Evolutionary conservation across 2,329 filamentous ascomycete species (phyloP).

Genomic region (Berkeleyomyces rouxiae): DNA sequence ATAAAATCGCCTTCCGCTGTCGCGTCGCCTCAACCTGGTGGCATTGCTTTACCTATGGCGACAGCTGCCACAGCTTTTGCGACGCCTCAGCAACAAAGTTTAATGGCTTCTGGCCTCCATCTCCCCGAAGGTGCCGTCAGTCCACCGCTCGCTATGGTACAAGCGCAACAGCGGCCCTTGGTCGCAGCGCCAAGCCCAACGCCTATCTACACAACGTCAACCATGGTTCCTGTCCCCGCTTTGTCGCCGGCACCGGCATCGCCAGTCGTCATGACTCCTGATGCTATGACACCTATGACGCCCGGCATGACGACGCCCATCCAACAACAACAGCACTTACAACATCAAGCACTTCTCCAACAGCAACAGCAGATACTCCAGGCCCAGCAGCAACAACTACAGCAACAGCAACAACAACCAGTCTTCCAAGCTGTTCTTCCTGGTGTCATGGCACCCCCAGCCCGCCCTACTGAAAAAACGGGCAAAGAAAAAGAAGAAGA

Average conservation of each 20-base stretch:
- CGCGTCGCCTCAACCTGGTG: slow-evolving; percentile 11
- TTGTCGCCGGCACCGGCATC: slow-evolving; percentile 11
- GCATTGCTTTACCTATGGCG: slow-evolving; percentile 7
- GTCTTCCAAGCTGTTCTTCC: slow-evolving; percentile 17
- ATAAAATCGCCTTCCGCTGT: slow-evolving; percentile 23
- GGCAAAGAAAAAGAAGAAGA: slow-evolving; percentile 46
- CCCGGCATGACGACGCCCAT: slow-evolving; percentile 1
- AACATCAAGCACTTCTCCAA: slow-evolving; percentile 6
- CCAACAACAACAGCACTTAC: slow-evolving; percentile 7
- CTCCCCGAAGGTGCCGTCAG: slow-evolving; percentile 15
- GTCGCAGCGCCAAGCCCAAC: slow-evolving; percentile 6
- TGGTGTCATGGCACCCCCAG: slow-evolving; percentile 40
- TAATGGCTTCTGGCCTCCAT: slow-evolving; percentile 13
- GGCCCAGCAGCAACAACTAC: slow-evolving; percentile 1
- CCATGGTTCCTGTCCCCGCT: slow-evolving; percentile 15
- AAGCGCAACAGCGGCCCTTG: slow-evolving; percentile 13
- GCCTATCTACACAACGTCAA: slow-evolving; percentile 16
- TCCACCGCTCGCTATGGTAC: slow-evolving; percentile 14
- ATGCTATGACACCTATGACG: slow-evolving; percentile 8
- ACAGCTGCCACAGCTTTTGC: slow-evolving; percentile 10
- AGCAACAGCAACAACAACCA: slow-evolving; percentile 7
- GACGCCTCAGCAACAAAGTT: slow-evolving; percentile 8
- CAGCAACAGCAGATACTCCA: slow-evolving; percentile 5
- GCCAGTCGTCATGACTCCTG: slow-evolving; percentile 10
- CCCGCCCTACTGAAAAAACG: slow-evolving; percentile 43